Evolutionary conservation across 345 rosid genomes (phyloP).

Genomic region (Moringa oleifera): DNA sequence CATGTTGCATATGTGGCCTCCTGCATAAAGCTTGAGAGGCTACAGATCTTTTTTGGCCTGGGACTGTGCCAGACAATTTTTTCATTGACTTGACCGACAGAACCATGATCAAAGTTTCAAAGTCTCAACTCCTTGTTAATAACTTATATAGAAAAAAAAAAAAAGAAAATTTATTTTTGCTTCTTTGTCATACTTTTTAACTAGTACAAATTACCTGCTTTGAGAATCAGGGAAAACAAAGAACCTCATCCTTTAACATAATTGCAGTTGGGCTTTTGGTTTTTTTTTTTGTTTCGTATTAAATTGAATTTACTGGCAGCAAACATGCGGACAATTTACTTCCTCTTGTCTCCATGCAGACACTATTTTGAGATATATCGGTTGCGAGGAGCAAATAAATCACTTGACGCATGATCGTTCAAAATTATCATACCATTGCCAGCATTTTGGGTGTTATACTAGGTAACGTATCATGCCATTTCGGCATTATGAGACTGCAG

Average conservation of each 20-base stretch:
- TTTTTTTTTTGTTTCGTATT: not conserved
- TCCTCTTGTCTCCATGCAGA: slow-evolving; percentile 31
- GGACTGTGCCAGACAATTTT: no score
- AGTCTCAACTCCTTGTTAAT: no score
- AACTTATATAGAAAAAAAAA: no score
- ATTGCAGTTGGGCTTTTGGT: not conserved
- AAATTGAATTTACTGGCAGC: not conserved
- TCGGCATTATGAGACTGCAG: slow-evolving; percentile 2
- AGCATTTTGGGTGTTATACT: slow-evolving; percentile 47
- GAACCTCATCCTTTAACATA: no score
- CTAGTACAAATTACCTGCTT: no score
- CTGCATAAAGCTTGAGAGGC: not conserved
- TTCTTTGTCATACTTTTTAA: no score
- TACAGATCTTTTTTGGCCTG: no score
- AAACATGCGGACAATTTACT: not conserved
- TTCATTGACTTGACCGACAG: no score
- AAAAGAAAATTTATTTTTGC: no score
- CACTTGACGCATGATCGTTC: slow-evolving; percentile 26
- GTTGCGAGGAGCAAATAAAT: slow-evolving; percentile 34
- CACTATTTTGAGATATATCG: slow-evolving; percentile 42
- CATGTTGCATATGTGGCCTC: not conserved
- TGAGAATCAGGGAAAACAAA: no score
- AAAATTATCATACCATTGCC: slow-evolving; percentile 62
- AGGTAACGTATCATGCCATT: slow-evolving; percentile 30
- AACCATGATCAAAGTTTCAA: not conserved